A percentile compares a stretch with the other conserved stretches of the same genome.
These are phyloP conservation scores for Phytophthora litchii DNA, from an alignment of 352 stramenopile species.

Conservation along the genomic window DNA sequence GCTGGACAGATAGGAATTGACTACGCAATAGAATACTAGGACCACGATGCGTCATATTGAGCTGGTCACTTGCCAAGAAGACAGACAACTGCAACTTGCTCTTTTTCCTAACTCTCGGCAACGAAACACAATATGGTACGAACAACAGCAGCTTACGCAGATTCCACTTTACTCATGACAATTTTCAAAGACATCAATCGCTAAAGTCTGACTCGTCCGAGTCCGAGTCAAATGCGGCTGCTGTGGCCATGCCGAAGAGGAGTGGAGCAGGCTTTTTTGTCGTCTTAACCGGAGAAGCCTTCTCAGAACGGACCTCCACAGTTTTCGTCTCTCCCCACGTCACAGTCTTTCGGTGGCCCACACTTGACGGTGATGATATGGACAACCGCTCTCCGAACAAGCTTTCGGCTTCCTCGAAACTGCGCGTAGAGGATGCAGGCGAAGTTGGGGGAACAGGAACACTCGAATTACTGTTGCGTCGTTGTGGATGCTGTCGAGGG, in stretches of 20 bases:
- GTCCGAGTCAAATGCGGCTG: slow-evolving; percentile 57
- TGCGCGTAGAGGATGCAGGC: slow-evolving; percentile 25
- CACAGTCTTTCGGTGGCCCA: slow-evolving; percentile 27
- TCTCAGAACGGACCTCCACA: slow-evolving; percentile 11
- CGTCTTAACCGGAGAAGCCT: slow-evolving; percentile 4
- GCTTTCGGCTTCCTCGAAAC: slow-evolving; percentile 46
- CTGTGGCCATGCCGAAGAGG: slow-evolving; percentile 65
- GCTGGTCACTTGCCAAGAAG: too few relatives aligned
- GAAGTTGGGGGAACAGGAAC: slow-evolving; percentile 1
- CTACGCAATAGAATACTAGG: slow-evolving; percentile 4
- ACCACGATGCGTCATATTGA: slow-evolving; percentile 7
- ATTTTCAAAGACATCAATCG: slow-evolving; percentile 32
- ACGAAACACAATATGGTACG: background rate
- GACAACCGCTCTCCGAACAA: slow-evolving; percentile 60
- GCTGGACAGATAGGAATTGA: background rate
- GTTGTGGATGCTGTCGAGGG: background rate
- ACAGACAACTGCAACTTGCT: too few relatives aligned
- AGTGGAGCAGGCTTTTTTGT: slow-evolving; percentile 38
- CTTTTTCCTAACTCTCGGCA: too few relatives aligned
- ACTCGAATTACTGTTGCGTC: background rate
- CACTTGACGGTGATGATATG: slow-evolving; percentile 13
- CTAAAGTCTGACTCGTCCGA: slow-evolving; percentile 63
- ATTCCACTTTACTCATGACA: slow-evolving; percentile 8
- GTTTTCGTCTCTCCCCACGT: slow-evolving; percentile 33
- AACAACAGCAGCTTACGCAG: slow-evolving; percentile 4